A percentile compares a stretch with the other conserved stretches of the same genome.
These are phyloP conservation scores for Xylaria sp. DNA, from an alignment of 2,329 filamentous ascomycete genomes.

Conservation along the genomic window DNA sequence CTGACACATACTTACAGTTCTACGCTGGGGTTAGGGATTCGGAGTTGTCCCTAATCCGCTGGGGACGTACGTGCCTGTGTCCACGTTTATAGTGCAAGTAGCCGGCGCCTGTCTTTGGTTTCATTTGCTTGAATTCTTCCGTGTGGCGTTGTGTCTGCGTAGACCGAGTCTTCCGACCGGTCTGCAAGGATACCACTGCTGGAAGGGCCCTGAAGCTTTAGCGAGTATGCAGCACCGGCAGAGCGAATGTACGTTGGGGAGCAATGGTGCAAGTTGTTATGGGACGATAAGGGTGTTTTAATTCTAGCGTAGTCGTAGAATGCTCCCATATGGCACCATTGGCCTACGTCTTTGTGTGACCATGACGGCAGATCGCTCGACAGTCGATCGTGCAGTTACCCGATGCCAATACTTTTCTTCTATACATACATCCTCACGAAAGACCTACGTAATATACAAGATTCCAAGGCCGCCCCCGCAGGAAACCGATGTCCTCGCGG, in stretches of 20 bases:
- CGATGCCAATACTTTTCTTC: conserved; percentile 10
- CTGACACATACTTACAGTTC: conserved; percentile 7
- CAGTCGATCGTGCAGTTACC: conserved; percentile 27
- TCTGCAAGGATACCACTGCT: conserved; percentile 34
- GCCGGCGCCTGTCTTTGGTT: conserved; percentile 16
- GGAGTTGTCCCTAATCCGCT: conserved; percentile 3
- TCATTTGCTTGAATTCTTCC: conserved; percentile 31
- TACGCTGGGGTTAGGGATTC: conserved; percentile 6
- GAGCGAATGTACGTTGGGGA: conserved; percentile 26
- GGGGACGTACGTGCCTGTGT: neutral
- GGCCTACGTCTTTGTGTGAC: conserved; percentile 12
- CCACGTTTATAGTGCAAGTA: neutral
- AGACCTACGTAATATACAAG: neutral
- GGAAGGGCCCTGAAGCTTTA: conserved; percentile 26
- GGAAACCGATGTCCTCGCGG: conserved; percentile 13
- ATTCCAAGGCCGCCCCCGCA: neutral
- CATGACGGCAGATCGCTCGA: conserved; percentile 26
- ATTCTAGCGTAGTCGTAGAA: conserved; percentile 21
- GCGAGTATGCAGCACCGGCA: conserved; percentile 35
- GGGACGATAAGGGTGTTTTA: conserved; percentile 18
- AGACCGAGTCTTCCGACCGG: conserved; percentile 31
- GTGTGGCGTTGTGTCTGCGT: conserved; percentile 26
- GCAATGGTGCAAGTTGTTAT: conserved; percentile 18
- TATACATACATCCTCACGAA: neutral
- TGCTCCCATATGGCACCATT: conserved; percentile 3